Conservation (phyloP, 1,139 yeast species). For the Geotrichum fermentans region DNA sequence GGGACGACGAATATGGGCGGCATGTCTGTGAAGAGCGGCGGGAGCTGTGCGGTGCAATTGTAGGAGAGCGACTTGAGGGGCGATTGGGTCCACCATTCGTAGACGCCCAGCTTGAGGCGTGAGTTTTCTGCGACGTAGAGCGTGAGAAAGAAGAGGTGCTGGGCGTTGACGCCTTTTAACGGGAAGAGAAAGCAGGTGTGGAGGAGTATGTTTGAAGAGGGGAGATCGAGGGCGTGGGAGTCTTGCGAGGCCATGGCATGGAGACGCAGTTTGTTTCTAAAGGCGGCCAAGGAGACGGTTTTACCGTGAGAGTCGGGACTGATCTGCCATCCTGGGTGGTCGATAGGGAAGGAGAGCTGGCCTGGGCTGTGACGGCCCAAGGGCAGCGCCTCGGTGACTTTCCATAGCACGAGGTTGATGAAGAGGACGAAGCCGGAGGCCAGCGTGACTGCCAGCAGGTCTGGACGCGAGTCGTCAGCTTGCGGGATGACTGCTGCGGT, state of each 20-base stretch:
- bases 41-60: conserved; percentile 1
- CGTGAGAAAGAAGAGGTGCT: conserved; percentile 2
- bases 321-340: conserved; percentile 8
- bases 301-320: conserved; percentile 5
- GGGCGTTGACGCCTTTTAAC: conserved; percentile 11
- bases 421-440: background rate
- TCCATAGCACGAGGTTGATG: background rate
- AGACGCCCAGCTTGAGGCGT: conserved; percentile 4
- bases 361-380: background rate
- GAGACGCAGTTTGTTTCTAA: conserved; percentile 7
- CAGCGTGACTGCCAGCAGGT: conserved; percentile 1
- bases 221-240: conserved; percentile 3
- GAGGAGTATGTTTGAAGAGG: background rate
- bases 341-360: background rate
- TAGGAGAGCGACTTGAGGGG: conserved; percentile 1
- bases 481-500: background rate
- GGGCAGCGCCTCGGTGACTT: background rate
- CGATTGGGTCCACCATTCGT: conserved; percentile 10
- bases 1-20: conserved; percentile 6
- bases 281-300: conserved; percentile 9
- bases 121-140: conserved; percentile 3
- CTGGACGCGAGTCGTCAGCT: background rate
- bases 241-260: background rate
- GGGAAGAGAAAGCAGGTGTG: conserved; percentile 13
- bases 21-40: background rate